Percentiles rank a stretch among this genome's conserved stretches.
Conservation (phyloP, 2,329 filamentous ascomycete genomes). For the Lachnellula arida region DNA sequence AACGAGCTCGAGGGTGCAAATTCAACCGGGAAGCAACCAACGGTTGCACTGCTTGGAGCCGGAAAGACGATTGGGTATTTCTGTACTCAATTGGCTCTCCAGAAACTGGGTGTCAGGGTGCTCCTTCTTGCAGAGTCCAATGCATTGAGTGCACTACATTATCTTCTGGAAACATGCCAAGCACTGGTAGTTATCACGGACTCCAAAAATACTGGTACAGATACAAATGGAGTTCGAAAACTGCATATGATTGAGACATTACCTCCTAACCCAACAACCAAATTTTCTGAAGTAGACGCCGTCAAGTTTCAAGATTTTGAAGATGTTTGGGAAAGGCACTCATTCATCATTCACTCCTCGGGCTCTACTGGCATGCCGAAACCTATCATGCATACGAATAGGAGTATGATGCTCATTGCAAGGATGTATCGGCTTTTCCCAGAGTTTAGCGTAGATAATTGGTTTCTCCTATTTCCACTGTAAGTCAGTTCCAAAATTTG, state of each 20-base stretch:
- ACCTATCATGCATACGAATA: constrained; percentile 30
- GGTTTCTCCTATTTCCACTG: constrained; percentile 33
- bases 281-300: constrained; percentile 17
- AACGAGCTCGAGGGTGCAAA: constrained; percentile 26
- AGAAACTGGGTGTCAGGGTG: constrained; percentile 30
- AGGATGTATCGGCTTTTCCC: constrained; percentile 33
- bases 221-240: constrained; percentile 21
- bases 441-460: constrained; percentile 30
- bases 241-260: constrained; percentile 23
- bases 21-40: constrained; percentile 24
- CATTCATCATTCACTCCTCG: constrained; percentile 31
- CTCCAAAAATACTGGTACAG: constrained; percentile 15
- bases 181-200: constrained; percentile 29
- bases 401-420: constrained; percentile 33
- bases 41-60: constrained; percentile 28
- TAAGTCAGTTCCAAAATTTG: constrained; percentile 8
- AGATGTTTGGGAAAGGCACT: constrained; percentile 31
- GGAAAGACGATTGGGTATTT: constrained; percentile 30
- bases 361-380: constrained; percentile 32
- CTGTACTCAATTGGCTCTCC: constrained; percentile 29
- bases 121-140: constrained; percentile 31
- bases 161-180: constrained; percentile 26
- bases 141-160: constrained; percentile 24
- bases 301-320: constrained; percentile 26
- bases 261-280: constrained; percentile 3